phyloP scores from a whole-genome alignment of 768 basidiomycete genomes.

The Pulveroboletus frians region DNA sequence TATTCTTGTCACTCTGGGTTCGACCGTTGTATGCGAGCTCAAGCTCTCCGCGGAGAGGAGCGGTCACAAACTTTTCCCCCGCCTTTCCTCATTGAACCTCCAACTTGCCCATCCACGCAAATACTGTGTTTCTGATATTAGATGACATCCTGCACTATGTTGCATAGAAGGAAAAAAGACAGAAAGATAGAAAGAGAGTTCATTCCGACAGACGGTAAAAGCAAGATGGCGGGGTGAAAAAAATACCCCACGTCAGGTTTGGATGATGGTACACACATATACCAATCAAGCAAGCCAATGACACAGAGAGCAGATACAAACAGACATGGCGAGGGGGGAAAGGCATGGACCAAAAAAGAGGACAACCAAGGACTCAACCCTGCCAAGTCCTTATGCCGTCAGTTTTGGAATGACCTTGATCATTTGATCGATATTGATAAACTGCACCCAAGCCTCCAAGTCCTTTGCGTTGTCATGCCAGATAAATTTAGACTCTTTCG shows the following conservation, averaged over 20 bases:
- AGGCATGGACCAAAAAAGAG: neutral
- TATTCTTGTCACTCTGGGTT: no score
- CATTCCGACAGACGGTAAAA: neutral
- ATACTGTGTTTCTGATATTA: neutral
- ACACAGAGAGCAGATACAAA: neutral
- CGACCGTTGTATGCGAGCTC: no score
- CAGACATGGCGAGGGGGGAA: neutral
- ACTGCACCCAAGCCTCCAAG: conserved; percentile 77
- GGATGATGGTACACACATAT: conserved; percentile 4
- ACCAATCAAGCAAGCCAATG: conserved; percentile 4
- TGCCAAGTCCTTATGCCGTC: conserved; percentile 44
- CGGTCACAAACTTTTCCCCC: neutral
- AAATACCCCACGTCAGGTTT: neutral
- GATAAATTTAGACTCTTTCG: conserved; percentile 59
- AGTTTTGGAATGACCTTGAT: conserved; percentile 74
- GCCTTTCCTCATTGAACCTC: neutral
- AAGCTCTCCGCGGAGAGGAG: no score
- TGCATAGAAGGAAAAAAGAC: neutral
- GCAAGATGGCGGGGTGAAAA: no score
- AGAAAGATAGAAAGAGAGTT: neutral
- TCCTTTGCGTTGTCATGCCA: conserved; percentile 66
- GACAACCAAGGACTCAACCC: neutral
- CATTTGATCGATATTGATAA: conserved; percentile 78
- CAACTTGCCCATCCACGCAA: neutral
- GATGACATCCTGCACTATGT: conserved; percentile 11